Evolutionary conservation across 106 monocot species (phyloP), one percentile per base, ranked within the genome.

Genomic region (Amphibolis antarctica): DNA sequence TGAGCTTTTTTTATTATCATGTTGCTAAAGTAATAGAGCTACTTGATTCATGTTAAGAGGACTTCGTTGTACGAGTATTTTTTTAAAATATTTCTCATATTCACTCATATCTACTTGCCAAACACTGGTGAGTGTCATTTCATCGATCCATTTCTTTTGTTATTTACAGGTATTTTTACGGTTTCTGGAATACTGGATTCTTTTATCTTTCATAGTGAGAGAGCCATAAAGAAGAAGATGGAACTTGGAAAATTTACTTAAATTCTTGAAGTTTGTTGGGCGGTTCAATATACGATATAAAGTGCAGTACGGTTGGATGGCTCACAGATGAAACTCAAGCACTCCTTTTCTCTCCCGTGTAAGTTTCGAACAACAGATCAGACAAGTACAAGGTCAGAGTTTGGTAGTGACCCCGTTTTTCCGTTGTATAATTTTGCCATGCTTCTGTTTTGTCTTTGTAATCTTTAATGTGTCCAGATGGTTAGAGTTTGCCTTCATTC

Each of bases 181-280:
- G 83, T 83, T 71, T 78, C 83, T 22, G 83, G 79, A 44, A 72
- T 83, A 58, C 31, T 83, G 53, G 83, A 83, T 69, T 75, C 83
- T 1, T 72, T 79, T 43, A 58, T 83, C 27, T 83, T 79, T 42
- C 83, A 79, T 50, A 54, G 83, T 23, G 78, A 83, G 42, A 71
- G 75, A 20, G 79, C 72, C 27, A 75, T 83, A 63, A 83, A 78
- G 68, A 83, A 79, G 64, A 79, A 83, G 66, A 79, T 79, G 68
- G 78, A 74, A 66, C 65, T 74, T 48, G 73, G 73, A 1, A 74
- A 74, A 59, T 51, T 74, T 47, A 74, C 14, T 44, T 72, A 59
- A n/a, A 59, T 50, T 31, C 18, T 66, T 29, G 46, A 64, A 57
- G 57, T 57, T 26, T 53, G 10, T 24, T 24, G 10, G 50, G 17